Evolutionary conservation across 768 basidiomycete species (phyloP), one percentile per base, ranked within the genome.

Genomic region (Leccinum longicurvipes): DNA sequence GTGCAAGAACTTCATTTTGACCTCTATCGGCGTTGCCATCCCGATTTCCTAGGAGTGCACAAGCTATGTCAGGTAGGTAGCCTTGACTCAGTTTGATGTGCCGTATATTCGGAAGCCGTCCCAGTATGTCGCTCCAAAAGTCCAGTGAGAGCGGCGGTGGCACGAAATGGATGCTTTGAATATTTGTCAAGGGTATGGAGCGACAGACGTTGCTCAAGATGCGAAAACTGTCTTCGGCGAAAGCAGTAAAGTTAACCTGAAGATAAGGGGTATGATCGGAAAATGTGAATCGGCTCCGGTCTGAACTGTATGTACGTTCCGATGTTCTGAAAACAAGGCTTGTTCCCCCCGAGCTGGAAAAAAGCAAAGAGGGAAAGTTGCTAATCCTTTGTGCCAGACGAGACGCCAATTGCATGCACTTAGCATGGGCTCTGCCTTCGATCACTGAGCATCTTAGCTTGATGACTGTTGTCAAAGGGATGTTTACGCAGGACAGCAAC

Each of bases 101-200:
- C 17, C 34, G 17, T 36, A 36, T 36, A n/a, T 36, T 36, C 17
- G 34, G 34, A 17, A 36, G 34, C 17, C 17, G 34, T 36, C 34
- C 34, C 34, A 36, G 34, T 8, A 36, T 36, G 34, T 36, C 34
- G 9, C 17, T 53, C 62, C 57, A 64, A 23, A 63, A 51, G 17
- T 10, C 15, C 4, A 12, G 17, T 0, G 41, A 19, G 31, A 34
- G 5, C 3, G 39, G 19, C 0, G 39, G 23, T 11, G 10, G 2
- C 3, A 32, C 0, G 28, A 44, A 6, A 6, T 44, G 42, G 10
- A 59, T 27, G 34, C 28, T 53, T 8, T 39, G 34, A 23, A 64
- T 6, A 10, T 54, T 14, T 2, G 36, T n/a, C n/a, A 51, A 23
- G 11, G 58, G 36, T 1, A 54, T 14, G 21, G 25, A 47, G 32